Evolutionary conservation across 768 basidiomycete species (phyloP), one percentile per base, ranked within the genome.

Genomic region (Phanerochaete sordida): DNA sequence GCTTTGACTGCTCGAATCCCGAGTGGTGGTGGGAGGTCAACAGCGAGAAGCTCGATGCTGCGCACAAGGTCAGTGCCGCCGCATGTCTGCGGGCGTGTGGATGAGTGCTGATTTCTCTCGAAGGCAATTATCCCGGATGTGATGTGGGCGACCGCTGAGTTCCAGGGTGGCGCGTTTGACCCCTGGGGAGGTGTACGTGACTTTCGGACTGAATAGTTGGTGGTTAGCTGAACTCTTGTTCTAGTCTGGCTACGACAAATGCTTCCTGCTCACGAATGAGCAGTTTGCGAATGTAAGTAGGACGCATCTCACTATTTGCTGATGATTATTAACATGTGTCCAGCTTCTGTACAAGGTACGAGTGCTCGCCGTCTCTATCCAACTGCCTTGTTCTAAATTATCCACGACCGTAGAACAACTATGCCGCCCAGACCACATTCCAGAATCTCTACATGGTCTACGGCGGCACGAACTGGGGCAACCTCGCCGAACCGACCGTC

Each of bases 381-480:
- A n/a, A n/a, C n/a, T n/a, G n/a, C n/a, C n/a, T n/a, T n/a, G n/a
- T n/a, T n/a, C n/a, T n/a, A n/a, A n/a, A n/a, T 56, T 19, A 48
- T 23, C 2, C 37, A 35, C 62, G 27, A 11, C 45, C n/a, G n/a
- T n/a, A 70, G 64, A 69, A 70, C 35, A 70, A 70, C 51, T 62
- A 65, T 57, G 69, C 67, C 6, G 62, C 65, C 1, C 57, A 64
- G 39, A 59, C 64, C 0, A 63, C 57, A 12, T 62, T 61, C 12
- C 59, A 62, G 49, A 65, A 56, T 30, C 60, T 70, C 26, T 71
- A 71, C 50, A 70, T 71, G 68, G 27, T 47, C 21, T 64, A 57
- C 35, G 68, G 67, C 15, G 69, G 67, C 2, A 68, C 69, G 11
- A 67, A 65, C 54, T 70, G 69, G 69, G 68, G 69, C 8, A 64